Conservation (phyloP, 805 yeast species). For the Cyberlindnera mycetangii region DNA sequence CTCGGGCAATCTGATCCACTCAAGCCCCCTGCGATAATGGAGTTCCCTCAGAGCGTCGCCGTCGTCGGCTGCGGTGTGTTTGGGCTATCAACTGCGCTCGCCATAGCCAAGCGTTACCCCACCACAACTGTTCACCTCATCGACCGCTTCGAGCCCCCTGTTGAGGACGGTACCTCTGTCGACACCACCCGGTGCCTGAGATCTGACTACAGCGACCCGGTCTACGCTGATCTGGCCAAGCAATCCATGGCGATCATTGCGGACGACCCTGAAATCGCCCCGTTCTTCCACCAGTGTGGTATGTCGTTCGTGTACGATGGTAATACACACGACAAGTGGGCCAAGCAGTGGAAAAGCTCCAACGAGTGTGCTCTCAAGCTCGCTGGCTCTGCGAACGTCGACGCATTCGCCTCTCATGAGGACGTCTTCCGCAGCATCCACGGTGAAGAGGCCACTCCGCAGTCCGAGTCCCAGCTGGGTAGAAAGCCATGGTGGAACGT, state of each 20-base stretch:
- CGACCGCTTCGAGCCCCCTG: constrained; percentile 21
- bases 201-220: constrained; percentile 13
- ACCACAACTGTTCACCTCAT: constrained; percentile 9
- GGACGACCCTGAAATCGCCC: constrained; percentile 10
- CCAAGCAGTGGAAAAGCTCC: constrained; percentile 2
- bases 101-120: constrained; percentile 16
- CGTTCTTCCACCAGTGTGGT: constrained; percentile 16
- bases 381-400: constrained; percentile 1
- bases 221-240: constrained; percentile 12
- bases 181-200: constrained; percentile 19
- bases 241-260: constrained; percentile 11
- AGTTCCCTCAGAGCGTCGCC: constrained; percentile 27
- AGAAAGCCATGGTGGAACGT: constrained; percentile 23
- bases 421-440: constrained; percentile 12
- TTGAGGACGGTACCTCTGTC: constrained; percentile 17
- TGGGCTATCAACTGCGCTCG: constrained; percentile 43
- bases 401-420: neutral
- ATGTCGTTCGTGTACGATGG: constrained; percentile 16
- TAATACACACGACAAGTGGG: constrained; percentile 7
- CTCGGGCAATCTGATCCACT: neutral
- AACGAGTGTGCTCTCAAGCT: neutral
- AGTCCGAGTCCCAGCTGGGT: constrained; percentile 8
- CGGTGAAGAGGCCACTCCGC: neutral
- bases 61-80: constrained; percentile 49
- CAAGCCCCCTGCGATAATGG: neutral